phyloP scores from a whole-genome alignment of 2,329 filamentous ascomycete genomes.

The Simplicillium sp. region DNA sequence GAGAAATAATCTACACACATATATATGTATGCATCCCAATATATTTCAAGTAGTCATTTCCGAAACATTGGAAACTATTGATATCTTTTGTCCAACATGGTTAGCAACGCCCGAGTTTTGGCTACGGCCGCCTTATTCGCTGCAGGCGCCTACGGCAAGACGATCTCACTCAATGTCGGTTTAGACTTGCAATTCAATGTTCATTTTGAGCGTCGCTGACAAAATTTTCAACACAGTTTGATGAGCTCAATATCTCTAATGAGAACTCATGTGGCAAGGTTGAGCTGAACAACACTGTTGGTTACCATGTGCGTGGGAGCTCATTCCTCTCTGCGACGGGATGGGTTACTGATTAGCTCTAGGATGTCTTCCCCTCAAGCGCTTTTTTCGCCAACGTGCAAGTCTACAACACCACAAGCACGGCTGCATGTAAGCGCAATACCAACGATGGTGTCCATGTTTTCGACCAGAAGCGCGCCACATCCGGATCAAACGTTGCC shows the following conservation, averaged over 20 bases:
- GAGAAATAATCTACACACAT: neutral
- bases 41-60: neutral
- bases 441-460: neutral
- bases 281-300: neutral
- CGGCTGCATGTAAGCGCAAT: neutral
- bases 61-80: neutral
- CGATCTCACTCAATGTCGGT: neutral
- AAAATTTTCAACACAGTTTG: neutral
- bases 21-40: neutral
- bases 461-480: neutral
- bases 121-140: neutral
- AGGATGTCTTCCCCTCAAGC: neutral
- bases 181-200: neutral
- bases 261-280: neutral
- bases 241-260: neutral
- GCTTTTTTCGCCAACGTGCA: neutral
- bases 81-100: neutral
- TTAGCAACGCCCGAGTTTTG: neutral
- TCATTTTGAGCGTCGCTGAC: neutral
- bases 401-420: neutral
- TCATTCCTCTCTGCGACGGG: no score
- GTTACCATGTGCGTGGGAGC: neutral
- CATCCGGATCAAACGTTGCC: neutral
- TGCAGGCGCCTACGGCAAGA: neutral
- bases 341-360: no score